These are phyloP conservation scores for Arthrobotrys sphaeroides DNA, from an alignment of 2,329 filamentous ascomycete genomes.

Conservation along the genomic window DNA sequence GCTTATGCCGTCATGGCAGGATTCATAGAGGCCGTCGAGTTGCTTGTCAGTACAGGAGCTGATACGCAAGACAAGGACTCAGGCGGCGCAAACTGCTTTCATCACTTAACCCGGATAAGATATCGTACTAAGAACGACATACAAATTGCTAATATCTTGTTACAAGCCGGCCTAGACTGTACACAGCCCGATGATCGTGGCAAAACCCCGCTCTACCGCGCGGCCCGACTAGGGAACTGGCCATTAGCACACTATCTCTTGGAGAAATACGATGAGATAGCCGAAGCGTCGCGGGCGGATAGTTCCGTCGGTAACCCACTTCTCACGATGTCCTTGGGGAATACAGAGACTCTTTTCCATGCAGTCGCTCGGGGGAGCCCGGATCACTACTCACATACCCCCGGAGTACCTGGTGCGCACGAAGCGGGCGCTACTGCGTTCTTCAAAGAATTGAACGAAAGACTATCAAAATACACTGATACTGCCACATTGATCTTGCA, in stretches of 20 bases:
- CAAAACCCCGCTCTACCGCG: not conserved
- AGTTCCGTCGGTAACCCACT: slow-evolving; percentile 5
- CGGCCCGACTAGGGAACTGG: not conserved
- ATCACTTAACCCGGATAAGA: not conserved
- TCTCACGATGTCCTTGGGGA: not conserved
- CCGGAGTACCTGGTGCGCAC: no score
- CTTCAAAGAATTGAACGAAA: not conserved
- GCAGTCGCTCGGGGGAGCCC: not conserved
- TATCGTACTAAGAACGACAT: not conserved
- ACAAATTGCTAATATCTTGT: slow-evolving; percentile 18
- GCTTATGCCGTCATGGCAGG: slow-evolving; percentile 1
- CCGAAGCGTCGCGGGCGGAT: not conserved
- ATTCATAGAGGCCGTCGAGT: slow-evolving; percentile 16
- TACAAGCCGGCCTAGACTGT: slow-evolving; percentile 8
- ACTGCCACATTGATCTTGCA: not conserved
- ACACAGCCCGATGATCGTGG: not conserved
- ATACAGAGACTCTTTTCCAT: not conserved
- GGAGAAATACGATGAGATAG: slow-evolving; percentile 13
- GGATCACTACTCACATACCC: no score
- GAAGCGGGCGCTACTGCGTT: not conserved
- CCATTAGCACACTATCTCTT: slow-evolving; percentile 1
- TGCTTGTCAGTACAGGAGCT: slow-evolving; percentile 5
- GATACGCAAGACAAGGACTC: slow-evolving; percentile 9
- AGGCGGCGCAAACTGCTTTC: slow-evolving; percentile 20
- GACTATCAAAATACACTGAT: slow-evolving; percentile 22